Evolutionary conservation across 2,329 filamentous ascomycete genomes (phyloP), one percentile per base, ranked within the genome.

Genomic region (Fusarium mundagurra): DNA sequence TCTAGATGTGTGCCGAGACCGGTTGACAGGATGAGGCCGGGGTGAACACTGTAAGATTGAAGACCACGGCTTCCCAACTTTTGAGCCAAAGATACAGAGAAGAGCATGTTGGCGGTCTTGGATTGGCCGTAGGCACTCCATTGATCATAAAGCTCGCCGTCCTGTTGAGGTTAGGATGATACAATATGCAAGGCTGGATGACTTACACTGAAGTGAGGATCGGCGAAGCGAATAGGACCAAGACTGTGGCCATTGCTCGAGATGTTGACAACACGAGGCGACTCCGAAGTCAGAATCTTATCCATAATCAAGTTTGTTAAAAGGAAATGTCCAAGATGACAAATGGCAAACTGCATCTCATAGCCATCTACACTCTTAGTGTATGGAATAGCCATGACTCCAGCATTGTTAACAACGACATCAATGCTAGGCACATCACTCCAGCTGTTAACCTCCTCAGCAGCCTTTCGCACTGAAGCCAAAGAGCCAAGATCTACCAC

Each of bases 261-360:
- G 12, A 88, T 80, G 64, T 83, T 86, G 41, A 88, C 80, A 14
- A 88, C 76, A 0, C 86, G 79, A 14, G 71, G 81, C 39, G 70
- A 77, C 61, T 54, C 66, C 39, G 82, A 77, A 8, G 78, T 79
- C 24, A 86, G 76, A 8, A 87, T 67, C 73, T 85, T 86, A 1
- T 78, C 79, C 79, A 86, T 83, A 51, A 88, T 76, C 27, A 86
- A 76, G 69, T 85, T 85, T 20, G 84, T 83, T 41, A 88, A 80
- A 5, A 88, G 79, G 55, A 85, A 88, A 73, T 86, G 86, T 0
- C 82, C 83, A 11, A 88, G 58, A 59, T 88, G 83, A 58, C 86
- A 87, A 6, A 82, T 83, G 0, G 81, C 84, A 55, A 88, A 84
- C 64, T 86, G 84, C 61, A 79, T 77, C 77, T 86, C 86, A 44